Evolutionary conservation across 2,329 filamentous ascomycete species (phyloP).

Genomic region (Pseudogymnoascus sp.): DNA sequence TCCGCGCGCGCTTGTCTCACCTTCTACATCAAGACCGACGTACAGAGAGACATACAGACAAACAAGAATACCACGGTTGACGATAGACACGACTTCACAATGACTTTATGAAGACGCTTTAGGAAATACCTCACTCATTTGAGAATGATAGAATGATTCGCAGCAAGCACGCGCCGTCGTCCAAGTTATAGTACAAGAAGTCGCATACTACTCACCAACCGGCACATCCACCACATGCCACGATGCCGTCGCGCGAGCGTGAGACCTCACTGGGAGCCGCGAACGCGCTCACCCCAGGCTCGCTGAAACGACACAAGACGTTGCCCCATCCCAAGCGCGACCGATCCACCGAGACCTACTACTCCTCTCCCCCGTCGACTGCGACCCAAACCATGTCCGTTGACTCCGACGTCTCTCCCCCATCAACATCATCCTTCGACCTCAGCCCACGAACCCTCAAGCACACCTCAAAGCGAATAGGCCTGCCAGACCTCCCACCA

Average conservation of each 20-base stretch:
- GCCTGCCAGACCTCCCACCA: slow-evolving; percentile 46
- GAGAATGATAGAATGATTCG: slow-evolving; percentile 6
- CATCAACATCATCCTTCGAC: slow-evolving; percentile 22
- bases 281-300: background rate
- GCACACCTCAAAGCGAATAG: slow-evolving; percentile 26
- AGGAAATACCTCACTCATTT: slow-evolving; percentile 3
- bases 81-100: slow-evolving; percentile 6
- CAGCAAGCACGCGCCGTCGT: background rate
- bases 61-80: slow-evolving; percentile 2
- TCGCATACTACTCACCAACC: background rate
- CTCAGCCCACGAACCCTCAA: slow-evolving; percentile 27
- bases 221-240: background rate
- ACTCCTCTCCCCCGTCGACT: slow-evolving; percentile 18
- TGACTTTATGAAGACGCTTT: slow-evolving; percentile 8
- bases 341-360: slow-evolving; percentile 14
- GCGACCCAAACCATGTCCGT: slow-evolving; percentile 20
- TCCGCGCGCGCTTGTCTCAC: slow-evolving; percentile 5
- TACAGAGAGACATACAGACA: slow-evolving; percentile 6
- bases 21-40: slow-evolving; percentile 8
- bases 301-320: slow-evolving; percentile 27
- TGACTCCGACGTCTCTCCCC: slow-evolving; percentile 21
- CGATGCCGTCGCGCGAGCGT: slow-evolving; percentile 9
- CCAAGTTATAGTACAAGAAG: slow-evolving; percentile 1
- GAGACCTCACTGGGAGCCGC: background rate
- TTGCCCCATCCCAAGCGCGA: slow-evolving; percentile 27